Conservation (phyloP, 73 alveolate species). For the Tetrahymena borealis region DNA sequence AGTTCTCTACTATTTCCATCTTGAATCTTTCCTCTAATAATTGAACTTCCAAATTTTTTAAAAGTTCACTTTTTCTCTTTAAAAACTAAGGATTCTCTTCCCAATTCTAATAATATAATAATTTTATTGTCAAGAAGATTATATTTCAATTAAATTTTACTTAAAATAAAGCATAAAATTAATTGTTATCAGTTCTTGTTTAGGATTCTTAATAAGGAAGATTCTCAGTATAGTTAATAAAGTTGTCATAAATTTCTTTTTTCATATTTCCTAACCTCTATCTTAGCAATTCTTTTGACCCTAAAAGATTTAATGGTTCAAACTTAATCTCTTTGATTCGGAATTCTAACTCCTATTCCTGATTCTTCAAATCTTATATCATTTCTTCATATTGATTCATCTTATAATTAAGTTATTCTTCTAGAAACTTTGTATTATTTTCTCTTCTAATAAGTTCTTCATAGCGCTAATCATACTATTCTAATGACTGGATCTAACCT, state of each 20-base stretch:
- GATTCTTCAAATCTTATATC: background rate
- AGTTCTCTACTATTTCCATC: background rate
- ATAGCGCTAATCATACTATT: background rate
- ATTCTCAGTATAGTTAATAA: background rate
- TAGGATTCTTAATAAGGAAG: background rate
- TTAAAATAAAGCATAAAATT: background rate
- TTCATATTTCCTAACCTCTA: background rate
- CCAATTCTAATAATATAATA: background rate
- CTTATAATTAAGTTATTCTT: background rate
- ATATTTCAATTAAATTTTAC: background rate
- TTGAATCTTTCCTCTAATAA: background rate
- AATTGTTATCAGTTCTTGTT: background rate
- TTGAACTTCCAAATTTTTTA: background rate
- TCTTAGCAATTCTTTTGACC: background rate
- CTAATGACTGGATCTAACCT: background rate
- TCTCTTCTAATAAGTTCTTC: background rate
- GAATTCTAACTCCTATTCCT: background rate
- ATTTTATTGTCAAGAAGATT: background rate
- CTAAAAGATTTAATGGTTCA: background rate
- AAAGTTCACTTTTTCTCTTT: background rate
- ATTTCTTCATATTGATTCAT: background rate
- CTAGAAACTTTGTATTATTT: background rate
- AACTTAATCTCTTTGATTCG: background rate
- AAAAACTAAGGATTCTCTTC: background rate
- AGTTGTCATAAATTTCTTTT: background rate